These are phyloP conservation scores for Auricularia heimuer DNA, from an alignment of 768 basidiomycete species.

Conservation along the genomic window DNA sequence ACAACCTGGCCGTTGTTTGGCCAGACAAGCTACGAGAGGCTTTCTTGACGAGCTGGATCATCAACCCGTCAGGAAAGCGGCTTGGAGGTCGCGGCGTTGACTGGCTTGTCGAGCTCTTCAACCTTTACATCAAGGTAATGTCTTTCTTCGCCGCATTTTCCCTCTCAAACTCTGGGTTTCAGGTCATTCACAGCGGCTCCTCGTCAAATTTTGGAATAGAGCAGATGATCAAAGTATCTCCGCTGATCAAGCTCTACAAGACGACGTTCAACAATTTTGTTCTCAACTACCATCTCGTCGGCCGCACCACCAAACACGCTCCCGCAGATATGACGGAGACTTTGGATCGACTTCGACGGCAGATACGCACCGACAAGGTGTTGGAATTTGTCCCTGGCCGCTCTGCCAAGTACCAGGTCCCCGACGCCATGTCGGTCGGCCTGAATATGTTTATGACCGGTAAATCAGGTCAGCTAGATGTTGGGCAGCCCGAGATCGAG, in stretches of 20 bases:
- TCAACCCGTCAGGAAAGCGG: not conserved
- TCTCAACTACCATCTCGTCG: conserved; percentile 17
- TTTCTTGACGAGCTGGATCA: not conserved
- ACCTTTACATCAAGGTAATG: not conserved
- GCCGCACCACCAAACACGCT: conserved; percentile 19
- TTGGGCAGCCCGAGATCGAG: not conserved
- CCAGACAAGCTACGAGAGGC: not conserved
- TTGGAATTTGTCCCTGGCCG: not conserved
- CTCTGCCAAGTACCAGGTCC: not conserved
- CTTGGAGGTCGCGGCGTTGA: not conserved
- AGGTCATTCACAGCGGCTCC: not conserved
- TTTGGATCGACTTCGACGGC: conserved; percentile 10
- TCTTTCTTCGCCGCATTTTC: not conserved
- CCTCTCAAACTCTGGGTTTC: not conserved
- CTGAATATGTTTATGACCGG: not conserved
- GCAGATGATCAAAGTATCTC: conserved; percentile 12
- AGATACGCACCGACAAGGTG: conserved; percentile 5
- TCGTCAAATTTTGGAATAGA: conserved; percentile 8
- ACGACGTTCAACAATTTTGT: conserved; percentile 5
- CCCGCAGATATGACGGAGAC: conserved; percentile 22
- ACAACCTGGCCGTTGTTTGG: not conserved
- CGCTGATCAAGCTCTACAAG: conserved; percentile 11
- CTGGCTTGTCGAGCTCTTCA: not conserved
- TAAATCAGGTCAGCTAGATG: not conserved
- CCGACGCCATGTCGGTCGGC: not conserved